phyloP scores from a whole-genome alignment of 169 alveolate genomes.

The Eimeria tenella region DNA sequence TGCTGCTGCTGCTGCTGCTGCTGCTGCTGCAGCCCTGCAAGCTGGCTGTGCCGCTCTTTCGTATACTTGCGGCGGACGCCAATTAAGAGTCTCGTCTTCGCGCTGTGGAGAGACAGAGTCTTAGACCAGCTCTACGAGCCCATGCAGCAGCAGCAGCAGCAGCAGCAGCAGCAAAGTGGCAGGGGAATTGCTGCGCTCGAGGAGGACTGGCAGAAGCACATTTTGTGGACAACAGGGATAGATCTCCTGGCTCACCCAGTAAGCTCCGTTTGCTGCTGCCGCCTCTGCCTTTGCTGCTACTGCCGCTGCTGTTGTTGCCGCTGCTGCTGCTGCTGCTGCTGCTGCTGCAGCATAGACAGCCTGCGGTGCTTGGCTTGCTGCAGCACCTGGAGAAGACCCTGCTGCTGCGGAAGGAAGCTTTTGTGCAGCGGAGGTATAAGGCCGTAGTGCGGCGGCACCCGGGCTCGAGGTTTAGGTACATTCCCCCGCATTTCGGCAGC shows the following conservation, averaged over 20 bases:
- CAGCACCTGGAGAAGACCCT: not conserved
- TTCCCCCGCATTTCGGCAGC: not conserved
- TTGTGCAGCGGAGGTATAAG: not conserved
- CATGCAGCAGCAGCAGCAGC: not conserved
- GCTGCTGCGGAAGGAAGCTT: slow-evolving; percentile 10
- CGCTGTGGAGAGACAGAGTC: slow-evolving; percentile 9
- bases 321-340: slow-evolving; percentile 5
- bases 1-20: not conserved
- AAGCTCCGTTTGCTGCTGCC: not conserved
- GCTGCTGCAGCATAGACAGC: not conserved
- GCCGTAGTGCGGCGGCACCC: slow-evolving; percentile 34
- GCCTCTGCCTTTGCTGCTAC: not conserved
- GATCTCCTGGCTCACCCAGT: slow-evolving; percentile 28
- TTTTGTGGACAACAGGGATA: slow-evolving; percentile 20
- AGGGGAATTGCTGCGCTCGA: not conserved
- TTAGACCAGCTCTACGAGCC: slow-evolving; percentile 21
- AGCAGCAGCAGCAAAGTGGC: not conserved
- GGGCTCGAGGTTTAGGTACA: not conserved
- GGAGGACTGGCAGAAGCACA: slow-evolving; percentile 15
- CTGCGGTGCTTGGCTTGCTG: not conserved
- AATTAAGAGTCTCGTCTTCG: not conserved
- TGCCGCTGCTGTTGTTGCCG: not conserved
- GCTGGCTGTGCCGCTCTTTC: slow-evolving; percentile 7
- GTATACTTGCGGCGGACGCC: not conserved
- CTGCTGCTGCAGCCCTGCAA: not conserved